These are phyloP conservation scores for Phialophora tarda DNA, from an alignment of 2,329 filamentous ascomycete species.

Conservation along the genomic window DNA sequence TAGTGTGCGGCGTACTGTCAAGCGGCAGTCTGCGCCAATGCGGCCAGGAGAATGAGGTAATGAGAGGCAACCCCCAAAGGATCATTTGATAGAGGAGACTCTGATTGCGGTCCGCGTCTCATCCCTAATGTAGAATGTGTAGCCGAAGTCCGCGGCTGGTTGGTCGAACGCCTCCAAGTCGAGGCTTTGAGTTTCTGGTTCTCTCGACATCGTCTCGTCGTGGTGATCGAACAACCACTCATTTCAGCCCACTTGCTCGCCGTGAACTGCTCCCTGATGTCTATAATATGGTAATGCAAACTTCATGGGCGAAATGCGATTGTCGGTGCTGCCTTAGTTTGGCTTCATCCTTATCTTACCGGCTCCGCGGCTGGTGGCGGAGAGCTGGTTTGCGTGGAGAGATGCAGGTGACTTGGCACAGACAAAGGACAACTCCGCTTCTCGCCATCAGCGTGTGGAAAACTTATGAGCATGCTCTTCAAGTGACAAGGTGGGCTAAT, in stretches of 20 bases:
- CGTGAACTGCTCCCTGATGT: constrained; percentile 5
- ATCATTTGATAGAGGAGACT: background rate
- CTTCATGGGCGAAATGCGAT: background rate
- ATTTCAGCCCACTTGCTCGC: background rate
- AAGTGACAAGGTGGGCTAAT: background rate
- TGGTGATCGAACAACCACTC: background rate
- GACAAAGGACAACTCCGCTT: constrained; percentile 8
- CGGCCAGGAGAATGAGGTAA: background rate
- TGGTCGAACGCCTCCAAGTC: background rate
- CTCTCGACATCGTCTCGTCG: background rate
- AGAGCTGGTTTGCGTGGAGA: background rate
- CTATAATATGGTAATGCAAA: background rate
- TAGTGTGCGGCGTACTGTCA: background rate
- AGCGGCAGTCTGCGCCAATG: background rate
- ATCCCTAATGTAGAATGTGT: constrained; percentile 4
- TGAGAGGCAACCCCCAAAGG: background rate
- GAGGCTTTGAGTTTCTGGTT: constrained; percentile 4
- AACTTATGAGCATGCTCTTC: constrained; percentile 1
- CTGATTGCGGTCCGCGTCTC: background rate
- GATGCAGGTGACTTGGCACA: background rate
- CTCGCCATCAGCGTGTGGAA: background rate
- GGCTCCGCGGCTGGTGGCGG: background rate
- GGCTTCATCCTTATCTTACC: background rate
- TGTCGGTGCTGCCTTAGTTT: background rate
- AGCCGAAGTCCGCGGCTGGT: background rate